Evolutionary conservation across 441 rosid genomes (phyloP), one percentile per base, ranked within the genome.

Genomic region (Aleurites moluccanus): DNA sequence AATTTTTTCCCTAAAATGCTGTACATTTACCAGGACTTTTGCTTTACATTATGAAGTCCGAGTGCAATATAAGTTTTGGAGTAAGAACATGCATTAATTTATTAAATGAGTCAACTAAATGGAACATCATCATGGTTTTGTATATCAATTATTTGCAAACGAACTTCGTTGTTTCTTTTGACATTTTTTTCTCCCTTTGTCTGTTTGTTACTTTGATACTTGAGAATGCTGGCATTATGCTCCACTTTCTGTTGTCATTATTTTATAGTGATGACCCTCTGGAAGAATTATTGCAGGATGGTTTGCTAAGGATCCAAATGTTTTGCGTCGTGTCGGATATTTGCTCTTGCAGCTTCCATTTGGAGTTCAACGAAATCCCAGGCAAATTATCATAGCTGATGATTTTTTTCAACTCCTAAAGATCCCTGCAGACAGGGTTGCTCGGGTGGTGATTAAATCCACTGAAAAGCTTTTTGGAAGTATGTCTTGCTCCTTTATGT

Each of bases 391-490:
- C 67, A 76, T 96, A 63, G 97, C 96, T 64, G 99, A 93, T 83
- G 97, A 96, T 85, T 91, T 81, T 85, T 91, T 93, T 83, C 91
- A 92, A 83, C 87, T 86, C 64, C 59, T 85, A 66, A 91, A 92
- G 80, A 82, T 92, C 79, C 96, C 96, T 52, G 79, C 61, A 55
- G 97, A 96, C 70, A 89, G 89, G 81, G 78, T 90, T 76, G 61
- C 85, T 45, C 90, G 87, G 85, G 97, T 86, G 83, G 90, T 93
- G 77, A 80, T 79, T 75, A 96, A 81, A 84, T 90, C 98, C 70
- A 80, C 96, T 3, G 97, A 93, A 86, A 93, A 90, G 86, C 83
- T 85, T 74, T 92, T 88, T 64, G 98, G 99, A 87, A 93, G 99
- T 96, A 90, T 81, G 98, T 78, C 63, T 76, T 72, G 30, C 20